phyloP scores from a whole-genome alignment of 2,329 filamentous ascomycete species.

The Neurospora crassa region DNA sequence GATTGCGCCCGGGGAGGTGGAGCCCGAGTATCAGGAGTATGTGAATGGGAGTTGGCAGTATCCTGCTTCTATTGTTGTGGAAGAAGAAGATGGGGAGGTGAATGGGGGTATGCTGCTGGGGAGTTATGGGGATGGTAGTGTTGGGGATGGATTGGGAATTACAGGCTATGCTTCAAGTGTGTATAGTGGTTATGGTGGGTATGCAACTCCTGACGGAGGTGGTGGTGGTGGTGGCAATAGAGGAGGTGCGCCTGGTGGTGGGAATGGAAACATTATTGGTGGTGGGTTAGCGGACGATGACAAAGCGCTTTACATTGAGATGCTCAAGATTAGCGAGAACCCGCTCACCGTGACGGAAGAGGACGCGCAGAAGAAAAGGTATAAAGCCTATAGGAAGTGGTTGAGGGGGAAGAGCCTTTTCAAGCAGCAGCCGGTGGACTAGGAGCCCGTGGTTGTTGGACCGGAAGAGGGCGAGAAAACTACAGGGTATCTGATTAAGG shows the following conservation, averaged over 20 bases:
- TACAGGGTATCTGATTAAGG: not conserved
- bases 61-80: slow-evolving; percentile 19
- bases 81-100: not conserved
- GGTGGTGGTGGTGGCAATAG: not conserved
- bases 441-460: slow-evolving; percentile 19
- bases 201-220: not conserved
- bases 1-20: slow-evolving; percentile 37
- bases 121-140: not conserved
- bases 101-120: not conserved
- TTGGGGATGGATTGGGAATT: not conserved
- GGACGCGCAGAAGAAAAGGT: slow-evolving; percentile 83
- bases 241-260: not conserved
- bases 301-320: slow-evolving; percentile 63
- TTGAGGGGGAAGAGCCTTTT: slow-evolving; percentile 89
- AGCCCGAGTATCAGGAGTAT: slow-evolving; percentile 71
- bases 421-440: slow-evolving; percentile 69
- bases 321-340: slow-evolving; percentile 68
- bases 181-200: slow-evolving; percentile 15
- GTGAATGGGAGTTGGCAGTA: slow-evolving; percentile 59
- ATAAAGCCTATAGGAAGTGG: slow-evolving; percentile 96
- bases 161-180: slow-evolving; percentile 12
- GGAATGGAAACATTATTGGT: slow-evolving; percentile 26
- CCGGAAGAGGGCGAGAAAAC: slow-evolving; percentile 1
- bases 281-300: slow-evolving; percentile 46
- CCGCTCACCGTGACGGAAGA: slow-evolving; percentile 81